A percentile compares a stretch with the other conserved stretches of the same genome.
Evolutionary conservation across 129 eudicot species (phyloP).

Genomic region (Arctium minus): DNA sequence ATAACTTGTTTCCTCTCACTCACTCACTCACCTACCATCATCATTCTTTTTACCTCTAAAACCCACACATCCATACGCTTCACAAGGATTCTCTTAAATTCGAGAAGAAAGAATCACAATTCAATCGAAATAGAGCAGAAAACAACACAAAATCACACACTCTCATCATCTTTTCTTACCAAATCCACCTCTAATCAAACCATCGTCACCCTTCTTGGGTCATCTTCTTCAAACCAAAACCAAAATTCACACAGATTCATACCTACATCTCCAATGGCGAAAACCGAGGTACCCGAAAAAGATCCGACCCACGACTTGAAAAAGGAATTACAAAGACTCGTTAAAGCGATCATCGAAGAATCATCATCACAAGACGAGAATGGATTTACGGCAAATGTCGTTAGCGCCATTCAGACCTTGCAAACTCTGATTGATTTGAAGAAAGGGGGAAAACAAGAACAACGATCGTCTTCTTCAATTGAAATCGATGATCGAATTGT

Average conservation of each 20-base stretch:
- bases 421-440: slow-evolving; percentile 53
- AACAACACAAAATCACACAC: not conserved
- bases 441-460: not conserved
- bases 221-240: not conserved
- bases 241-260: not conserved
- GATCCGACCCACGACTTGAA: slow-evolving; percentile 56
- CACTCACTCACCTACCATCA: not conserved
- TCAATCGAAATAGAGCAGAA: not conserved
- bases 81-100: not conserved
- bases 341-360: slow-evolving; percentile 41
- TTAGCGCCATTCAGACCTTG: slow-evolving; percentile 50
- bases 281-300: slow-evolving; percentile 52
- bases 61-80: not conserved
- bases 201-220: not conserved
- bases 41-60: not conserved
- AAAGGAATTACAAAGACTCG: slow-evolving; percentile 58
- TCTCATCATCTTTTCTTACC: not conserved
- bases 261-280: slow-evolving; percentile 44
- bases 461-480: slow-evolving; percentile 27
- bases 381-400: slow-evolving; percentile 41
- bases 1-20: too few species aligned
- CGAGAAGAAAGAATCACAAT: too few species aligned
- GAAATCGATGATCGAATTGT: not conserved
- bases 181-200: not conserved
- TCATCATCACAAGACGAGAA: slow-evolving; percentile 34